Evolutionary conservation across 495 filamentous ascomycete genomes (phyloP), one percentile per base, ranked within the genome.

Genomic region (Penicillium coffeae): DNA sequence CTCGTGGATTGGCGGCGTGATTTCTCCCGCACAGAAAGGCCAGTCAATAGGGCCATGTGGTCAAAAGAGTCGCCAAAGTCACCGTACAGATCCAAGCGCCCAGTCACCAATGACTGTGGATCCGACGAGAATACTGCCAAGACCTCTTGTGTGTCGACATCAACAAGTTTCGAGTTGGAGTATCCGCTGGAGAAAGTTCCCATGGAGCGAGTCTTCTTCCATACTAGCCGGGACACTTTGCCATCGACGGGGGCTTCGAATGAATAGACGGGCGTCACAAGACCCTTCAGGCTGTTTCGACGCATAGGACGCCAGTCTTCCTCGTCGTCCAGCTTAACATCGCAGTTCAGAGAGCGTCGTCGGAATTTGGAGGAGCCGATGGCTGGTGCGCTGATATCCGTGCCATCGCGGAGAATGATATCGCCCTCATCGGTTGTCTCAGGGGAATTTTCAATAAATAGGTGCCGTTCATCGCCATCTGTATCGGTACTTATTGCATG

Each of bases 181-280:
- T 51, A 33, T 2, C 44, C 37, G 27, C 33, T 45, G 8, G 33
- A 37, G 16, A 30, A 32, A 7, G 4, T 45, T 12, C 53, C 53
- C 34, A 56, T 40, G 13, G 53, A 56, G 1, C 40, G 48, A n/a
- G 53, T 56, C 27, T 45, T 56, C 21, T 56, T 48, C 53, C 53
- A 56, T 1, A 16, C n/a, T 0, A 56, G 25, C 3, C 3, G 12
- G 3, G 25, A 32, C 12, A 2, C 13, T n/a, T 48, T 15, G 1
- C 48, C 44, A 10, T 41, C 5, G 3, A 44, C 10, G 2, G n/a
- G 14, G 0, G 38, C 27, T 16, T 45, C n/a, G 18, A 56, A 56
- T 3, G 20, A 33, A 34, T 41, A 56, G 10, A 14, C 45, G n/a
- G 45, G 19, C 5, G 48, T 41, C 8, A 52, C 6, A 7, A 51